Conservation (phyloP, 495 filamentous ascomycete genomes). For the Penicillium silybi region DNA sequence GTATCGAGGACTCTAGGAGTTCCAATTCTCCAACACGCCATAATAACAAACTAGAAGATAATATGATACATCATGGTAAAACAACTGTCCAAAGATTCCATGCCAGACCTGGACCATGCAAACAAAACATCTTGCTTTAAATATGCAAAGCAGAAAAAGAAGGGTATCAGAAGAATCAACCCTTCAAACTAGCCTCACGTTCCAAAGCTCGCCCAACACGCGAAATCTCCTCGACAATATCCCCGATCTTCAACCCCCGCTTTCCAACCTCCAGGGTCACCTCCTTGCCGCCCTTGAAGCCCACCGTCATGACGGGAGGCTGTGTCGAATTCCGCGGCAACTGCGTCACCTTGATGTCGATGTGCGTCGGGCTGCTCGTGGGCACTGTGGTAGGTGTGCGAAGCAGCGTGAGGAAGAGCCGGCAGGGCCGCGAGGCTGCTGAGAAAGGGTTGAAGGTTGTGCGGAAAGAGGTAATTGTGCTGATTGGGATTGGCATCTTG, state of each 20-base stretch:
- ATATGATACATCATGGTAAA: constrained; percentile 29
- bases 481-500: constrained; percentile 68
- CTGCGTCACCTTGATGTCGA: constrained; percentile 66
- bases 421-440: constrained; percentile 67
- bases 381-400: constrained; percentile 59
- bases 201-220: constrained; percentile 77
- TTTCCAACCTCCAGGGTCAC: constrained; percentile 69
- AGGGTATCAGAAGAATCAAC: constrained; percentile 34
- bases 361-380: constrained; percentile 66
- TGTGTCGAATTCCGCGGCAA: constrained; percentile 60
- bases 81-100: constrained; percentile 6
- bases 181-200: constrained; percentile 75
- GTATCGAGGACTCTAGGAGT: neutral
- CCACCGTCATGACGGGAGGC: constrained; percentile 55
- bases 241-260: constrained; percentile 77
- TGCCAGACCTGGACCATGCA: constrained; percentile 1
- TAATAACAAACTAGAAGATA: constrained; percentile 7
- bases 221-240: constrained; percentile 84
- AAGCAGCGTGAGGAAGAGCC: constrained; percentile 83
- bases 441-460: constrained; percentile 92
- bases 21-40: constrained; percentile 2
- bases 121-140: neutral
- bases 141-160: no score
- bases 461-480: constrained; percentile 69
- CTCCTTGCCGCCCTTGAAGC: constrained; percentile 60